Evolutionary conservation across 2,329 filamentous ascomycete species (phyloP), one percentile per base, ranked within the genome.

Genomic region (Cladosporium sp.): DNA sequence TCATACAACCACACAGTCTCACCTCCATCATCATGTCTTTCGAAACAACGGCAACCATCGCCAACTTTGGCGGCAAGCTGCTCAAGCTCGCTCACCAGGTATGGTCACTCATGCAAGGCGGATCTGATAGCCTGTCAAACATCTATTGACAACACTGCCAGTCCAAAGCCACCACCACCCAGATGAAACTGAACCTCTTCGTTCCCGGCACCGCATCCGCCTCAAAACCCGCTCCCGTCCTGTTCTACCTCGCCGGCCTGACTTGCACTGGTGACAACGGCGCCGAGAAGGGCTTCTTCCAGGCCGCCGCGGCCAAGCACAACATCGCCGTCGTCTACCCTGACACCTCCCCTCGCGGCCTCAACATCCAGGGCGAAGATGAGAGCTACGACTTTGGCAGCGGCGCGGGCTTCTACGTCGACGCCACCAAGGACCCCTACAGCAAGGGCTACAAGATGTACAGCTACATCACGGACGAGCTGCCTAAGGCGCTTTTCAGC

Each of bases 311-410:
- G 42, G 80, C 84, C 51, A 77, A 84, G 62, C 85, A 84, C 67
- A 88, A 88, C 64, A 88, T 99, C 68, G 93, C 93, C n/a, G 74
- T 99, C 51, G 80, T 96, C 48, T 97, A 90, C 73, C 93, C 93
- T 1, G 93, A 99, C 74, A 99, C 93, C 18, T 95, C 88, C 51
- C 93, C 93, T 51, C 83, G 84, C 51, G 92, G 92, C 1, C 79
- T 93, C 42, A 75, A 84, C 60, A 84, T 95, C 54, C 74, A 85
- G 27, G 90, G 89, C 63, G 91, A 97, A 76, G 84, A 95, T 64
- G 92, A 95, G 58, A 70, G 79, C 43, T 99, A 85, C 70, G 93
- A 99, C 72, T 97, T 99, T 67, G 93, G 93, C 62, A 83, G 82
- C 56, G 92, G 88, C 4, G 93, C 93, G 1, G 89, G 89, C 49